phyloP scores from a whole-genome alignment of 208 protist genomes.

The Wallacemonas sp. region DNA sequence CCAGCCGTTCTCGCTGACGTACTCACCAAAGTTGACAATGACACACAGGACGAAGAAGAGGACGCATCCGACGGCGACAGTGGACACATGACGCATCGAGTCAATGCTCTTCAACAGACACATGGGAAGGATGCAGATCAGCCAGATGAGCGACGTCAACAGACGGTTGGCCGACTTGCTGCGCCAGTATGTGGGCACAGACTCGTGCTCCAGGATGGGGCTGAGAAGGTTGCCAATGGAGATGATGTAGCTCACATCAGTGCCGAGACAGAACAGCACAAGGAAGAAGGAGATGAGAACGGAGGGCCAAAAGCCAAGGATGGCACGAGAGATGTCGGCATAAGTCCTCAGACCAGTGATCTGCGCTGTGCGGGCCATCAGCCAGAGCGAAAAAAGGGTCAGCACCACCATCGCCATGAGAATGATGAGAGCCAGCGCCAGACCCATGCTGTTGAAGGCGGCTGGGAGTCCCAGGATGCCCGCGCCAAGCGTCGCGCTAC shows the following conservation, averaged over 20 bases:
- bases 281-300: constrained; percentile 25
- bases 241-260: constrained; percentile 72
- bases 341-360: constrained; percentile 39
- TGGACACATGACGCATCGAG: constrained; percentile 55
- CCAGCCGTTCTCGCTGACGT: constrained; percentile 31
- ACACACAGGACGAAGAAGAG: constrained; percentile 55
- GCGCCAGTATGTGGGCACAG: constrained; percentile 28
- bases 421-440: constrained; percentile 37
- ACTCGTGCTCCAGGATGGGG: constrained; percentile 37
- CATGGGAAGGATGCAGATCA: constrained; percentile 64
- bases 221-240: constrained; percentile 59
- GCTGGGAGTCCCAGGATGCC: constrained; percentile 58
- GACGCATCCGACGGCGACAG: constrained; percentile 46
- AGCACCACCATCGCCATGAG: constrained; percentile 35
- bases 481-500: constrained; percentile 54
- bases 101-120: constrained; percentile 57
- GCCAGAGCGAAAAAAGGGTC: constrained; percentile 66
- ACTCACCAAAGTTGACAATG: constrained; percentile 22
- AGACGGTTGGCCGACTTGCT: constrained; percentile 33
- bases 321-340: constrained; percentile 27
- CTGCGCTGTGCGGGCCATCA: constrained; percentile 32
- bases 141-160: constrained; percentile 44
- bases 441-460: constrained; percentile 60
- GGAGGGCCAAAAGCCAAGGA: constrained; percentile 17
- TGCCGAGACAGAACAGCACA: constrained; percentile 46